phyloP scores from a whole-genome alignment of 768 basidiomycete genomes.

The Panaeolus papilionaceus region DNA sequence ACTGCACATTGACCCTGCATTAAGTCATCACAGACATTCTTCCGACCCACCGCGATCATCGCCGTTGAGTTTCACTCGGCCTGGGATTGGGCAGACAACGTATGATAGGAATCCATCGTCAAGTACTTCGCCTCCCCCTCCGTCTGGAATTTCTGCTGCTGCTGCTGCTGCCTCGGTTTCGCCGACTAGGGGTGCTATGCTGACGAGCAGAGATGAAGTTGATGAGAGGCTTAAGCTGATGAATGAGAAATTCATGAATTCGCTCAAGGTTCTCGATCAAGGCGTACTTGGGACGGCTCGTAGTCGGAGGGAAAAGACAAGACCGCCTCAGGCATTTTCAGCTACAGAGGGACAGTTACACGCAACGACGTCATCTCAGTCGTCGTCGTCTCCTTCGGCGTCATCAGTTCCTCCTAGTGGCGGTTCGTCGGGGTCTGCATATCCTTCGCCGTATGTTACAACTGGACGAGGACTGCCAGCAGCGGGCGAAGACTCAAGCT shows the following conservation, averaged over 20 bases:
- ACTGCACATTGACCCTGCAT: constrained; percentile 20
- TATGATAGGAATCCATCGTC: not conserved
- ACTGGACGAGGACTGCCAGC: not conserved
- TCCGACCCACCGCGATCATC: constrained; percentile 20
- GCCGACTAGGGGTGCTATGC: constrained; percentile 52
- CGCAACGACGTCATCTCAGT: constrained; percentile 19
- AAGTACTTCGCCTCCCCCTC: constrained; percentile 14
- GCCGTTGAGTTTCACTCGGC: constrained; percentile 18
- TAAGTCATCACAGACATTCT: constrained; percentile 8
- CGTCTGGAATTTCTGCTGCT: constrained; percentile 2
- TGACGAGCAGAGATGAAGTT: constrained; percentile 71
- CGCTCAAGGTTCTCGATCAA: constrained; percentile 61
- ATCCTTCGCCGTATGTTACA: not conserved
- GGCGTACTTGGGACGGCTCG: constrained; percentile 29
- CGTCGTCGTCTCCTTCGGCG: constrained; percentile 18
- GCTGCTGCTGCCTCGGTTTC: constrained; percentile 19
- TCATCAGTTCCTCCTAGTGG: constrained; percentile 15
- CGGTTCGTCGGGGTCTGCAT: constrained; percentile 18
- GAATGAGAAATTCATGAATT: constrained; percentile 72
- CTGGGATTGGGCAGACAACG: constrained; percentile 2
- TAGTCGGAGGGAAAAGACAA: constrained; percentile 27
- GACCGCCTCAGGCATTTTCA: constrained; percentile 16
- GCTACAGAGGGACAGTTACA: constrained; percentile 19
- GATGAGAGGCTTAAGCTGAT: constrained; percentile 68
- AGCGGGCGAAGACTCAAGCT: constrained; percentile 10